Base-by-base conservation (phyloP, 2,329 filamentous ascomycete species). In the Penicillium expansum region DNA sequence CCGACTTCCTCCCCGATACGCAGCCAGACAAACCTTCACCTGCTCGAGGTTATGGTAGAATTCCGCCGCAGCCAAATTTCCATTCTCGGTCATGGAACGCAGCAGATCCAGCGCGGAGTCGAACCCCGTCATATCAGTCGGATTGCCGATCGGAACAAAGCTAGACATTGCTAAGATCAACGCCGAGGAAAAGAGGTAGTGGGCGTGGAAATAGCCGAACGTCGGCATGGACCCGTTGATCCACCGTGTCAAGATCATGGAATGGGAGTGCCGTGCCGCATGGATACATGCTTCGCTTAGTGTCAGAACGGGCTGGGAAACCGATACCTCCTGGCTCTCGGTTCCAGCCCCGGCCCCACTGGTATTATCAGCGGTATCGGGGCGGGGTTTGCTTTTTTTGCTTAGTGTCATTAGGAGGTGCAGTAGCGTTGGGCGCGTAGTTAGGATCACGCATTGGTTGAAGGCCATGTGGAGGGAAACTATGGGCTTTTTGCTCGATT, bases 161-260 rank as follows among this genome's bases (percentile, higher is more conserved):
- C 64, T 70, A 24, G 72, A 74, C 64, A 75, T 72, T 44, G 70
- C 72, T 7, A 76, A 62, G n/a, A 74, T 70, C 0, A 74, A 58
- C 1, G 73, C 71, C 0, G 72, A 70, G 18, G 73, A 74, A 54
- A 76, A 76, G 24, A 76, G 70, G 39, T 74, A 75, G 58, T 74
- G 73, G 0, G 73, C 71, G 57, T 76, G 71, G 57, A 74, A 76
- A 62, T 74, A 76, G 29, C 73, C 74, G 57, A 74, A 76, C 9
- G 71, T 69, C 0, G 73, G 71, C 24, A 75, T 66, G 10, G 72
- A 70, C 20, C 72, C 73, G 56, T 74, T 73, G 45, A 75, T 72
- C 71, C 71, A 76, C 33, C 71, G 66, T 4, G 69, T 71, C 5
- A 75, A 63, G 52, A 76, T 71, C 51, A 76, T 68, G 13, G 67